phyloP scores from a whole-genome alignment of 139 green algal species.

The Tetratostichococcus sp. region DNA sequence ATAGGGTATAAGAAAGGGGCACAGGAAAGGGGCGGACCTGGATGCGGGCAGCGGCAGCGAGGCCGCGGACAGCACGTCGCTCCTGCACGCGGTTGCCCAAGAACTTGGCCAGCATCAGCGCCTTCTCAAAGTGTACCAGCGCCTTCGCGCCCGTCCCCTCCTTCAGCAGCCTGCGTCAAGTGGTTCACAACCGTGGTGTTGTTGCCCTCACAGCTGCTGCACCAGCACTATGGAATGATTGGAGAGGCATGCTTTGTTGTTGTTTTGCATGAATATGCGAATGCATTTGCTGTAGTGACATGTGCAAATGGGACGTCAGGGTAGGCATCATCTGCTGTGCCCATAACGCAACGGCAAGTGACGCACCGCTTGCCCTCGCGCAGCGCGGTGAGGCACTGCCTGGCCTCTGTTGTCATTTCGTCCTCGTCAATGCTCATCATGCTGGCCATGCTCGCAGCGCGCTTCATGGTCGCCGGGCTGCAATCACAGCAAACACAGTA shows the following conservation, averaged over 20 bases:
- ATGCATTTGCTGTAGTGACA: no score
- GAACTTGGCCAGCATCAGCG: conserved; percentile 81
- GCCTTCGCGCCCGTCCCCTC: conserved; percentile 69
- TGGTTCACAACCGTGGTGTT: no score
- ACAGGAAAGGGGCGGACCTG: conserved; percentile 23
- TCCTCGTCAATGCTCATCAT: conserved; percentile 72
- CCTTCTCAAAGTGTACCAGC: conserved; percentile 92
- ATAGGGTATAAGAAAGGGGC: no score
- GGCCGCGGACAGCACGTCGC: conserved; percentile 75
- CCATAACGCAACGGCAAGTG: no score
- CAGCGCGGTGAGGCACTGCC: conserved; percentile 59
- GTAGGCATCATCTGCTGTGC: no score
- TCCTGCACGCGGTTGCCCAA: conserved; percentile 72
- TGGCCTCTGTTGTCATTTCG: conserved; percentile 57
- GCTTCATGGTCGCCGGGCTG: background rate
- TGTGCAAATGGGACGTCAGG: no score
- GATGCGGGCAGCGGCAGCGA: conserved; percentile 73
- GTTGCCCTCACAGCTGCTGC: no score
- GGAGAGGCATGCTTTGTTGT: no score
- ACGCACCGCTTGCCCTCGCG: conserved; percentile 71
- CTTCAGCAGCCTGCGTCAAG: conserved; percentile 68
- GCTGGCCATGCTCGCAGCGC: conserved; percentile 15
- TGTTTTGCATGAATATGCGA: no score
- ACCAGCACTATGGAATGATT: no score
- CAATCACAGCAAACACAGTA: no score